Evolutionary conservation across 2,329 filamentous ascomycete genomes (phyloP), one percentile per base, ranked within the genome.

Genomic region (Xylaria sp.): DNA sequence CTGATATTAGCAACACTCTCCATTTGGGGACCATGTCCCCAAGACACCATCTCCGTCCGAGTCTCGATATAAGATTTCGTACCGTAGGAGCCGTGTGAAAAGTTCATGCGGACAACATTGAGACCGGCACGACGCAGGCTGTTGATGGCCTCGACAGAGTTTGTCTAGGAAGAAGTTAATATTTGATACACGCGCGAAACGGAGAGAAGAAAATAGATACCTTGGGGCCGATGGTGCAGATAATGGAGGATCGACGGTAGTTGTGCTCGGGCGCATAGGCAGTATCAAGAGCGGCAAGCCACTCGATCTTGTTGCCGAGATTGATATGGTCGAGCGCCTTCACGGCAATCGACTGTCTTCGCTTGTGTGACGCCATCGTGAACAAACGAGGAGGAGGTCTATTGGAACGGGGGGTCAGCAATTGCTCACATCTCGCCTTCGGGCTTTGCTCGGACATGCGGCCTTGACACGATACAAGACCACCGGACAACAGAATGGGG

Each of bases 71-170:
- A 28, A 46, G 41, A n/a, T 46, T 46, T 46, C 65, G 34, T 72
- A 72, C 70, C 70, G 84, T 98, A 96, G 75, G 91, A 91, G 78
- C 93, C 93, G 84, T 97, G 93, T 74, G 92, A 97, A 83, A 98
- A 98, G 92, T 99, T 99, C 96, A 99, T 99, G 86, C 96, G 95
- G 76, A 98, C 96, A 76, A 99, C 94, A 85, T 98, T 98, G 79
- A 98, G 91, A 84, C 96, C 96, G 74, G 91, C 92, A 80, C 88
- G 89, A 82, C 95, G 93, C 78, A 99, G 92, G 82, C 91, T 89
- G 85, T 98, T 98, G 86, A 99, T 97, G 84, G 94, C 94, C 86
- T 98, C 93, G 68, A 94, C 91, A 46, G 94, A 97, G 88, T 99
- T 99, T 78, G 96, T 99, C 91, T 37, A 37, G 10, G 34, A 37